phyloP scores from a whole-genome alignment of 345 rosid species.

The Pseudoturritis turrita region DNA sequence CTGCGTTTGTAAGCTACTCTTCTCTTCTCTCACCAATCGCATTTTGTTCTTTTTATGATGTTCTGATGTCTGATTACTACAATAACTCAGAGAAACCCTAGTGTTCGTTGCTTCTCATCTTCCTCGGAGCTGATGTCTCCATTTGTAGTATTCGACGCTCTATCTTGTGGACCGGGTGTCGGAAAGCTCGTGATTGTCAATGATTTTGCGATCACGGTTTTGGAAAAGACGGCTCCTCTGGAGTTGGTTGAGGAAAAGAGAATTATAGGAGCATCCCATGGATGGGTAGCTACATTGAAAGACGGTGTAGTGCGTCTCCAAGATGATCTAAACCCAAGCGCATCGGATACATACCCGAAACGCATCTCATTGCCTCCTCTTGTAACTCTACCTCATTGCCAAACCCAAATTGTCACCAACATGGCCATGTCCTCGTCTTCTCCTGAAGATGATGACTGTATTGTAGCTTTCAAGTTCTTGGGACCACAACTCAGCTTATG shows the following conservation, averaged over 20 bases:
- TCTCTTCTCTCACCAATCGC: neutral
- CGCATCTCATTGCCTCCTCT: neutral
- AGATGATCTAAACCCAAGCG: neutral
- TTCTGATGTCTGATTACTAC: neutral
- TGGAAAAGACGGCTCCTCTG: neutral
- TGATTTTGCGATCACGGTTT: neutral
- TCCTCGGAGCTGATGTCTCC: neutral
- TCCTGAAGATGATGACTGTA: neutral
- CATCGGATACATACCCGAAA: neutral
- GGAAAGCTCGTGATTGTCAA: neutral
- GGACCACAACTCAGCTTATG: neutral
- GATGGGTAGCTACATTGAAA: neutral
- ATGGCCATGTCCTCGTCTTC: neutral
- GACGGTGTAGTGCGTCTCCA: neutral
- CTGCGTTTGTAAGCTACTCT: neutral
- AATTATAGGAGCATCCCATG: slow-evolving; percentile 1
- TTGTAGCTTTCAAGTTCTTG: neutral
- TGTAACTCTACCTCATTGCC: neutral
- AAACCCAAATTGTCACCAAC: neutral
- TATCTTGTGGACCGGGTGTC: neutral
- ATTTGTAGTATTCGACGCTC: neutral
- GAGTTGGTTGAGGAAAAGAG: neutral
- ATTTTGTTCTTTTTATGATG: neutral
- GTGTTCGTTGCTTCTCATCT: neutral
- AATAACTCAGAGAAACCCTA: neutral